Evolutionary conservation across 768 basidiomycete species (phyloP), one percentile per base, ranked within the genome.

Genomic region (Clathrus columnatus): DNA sequence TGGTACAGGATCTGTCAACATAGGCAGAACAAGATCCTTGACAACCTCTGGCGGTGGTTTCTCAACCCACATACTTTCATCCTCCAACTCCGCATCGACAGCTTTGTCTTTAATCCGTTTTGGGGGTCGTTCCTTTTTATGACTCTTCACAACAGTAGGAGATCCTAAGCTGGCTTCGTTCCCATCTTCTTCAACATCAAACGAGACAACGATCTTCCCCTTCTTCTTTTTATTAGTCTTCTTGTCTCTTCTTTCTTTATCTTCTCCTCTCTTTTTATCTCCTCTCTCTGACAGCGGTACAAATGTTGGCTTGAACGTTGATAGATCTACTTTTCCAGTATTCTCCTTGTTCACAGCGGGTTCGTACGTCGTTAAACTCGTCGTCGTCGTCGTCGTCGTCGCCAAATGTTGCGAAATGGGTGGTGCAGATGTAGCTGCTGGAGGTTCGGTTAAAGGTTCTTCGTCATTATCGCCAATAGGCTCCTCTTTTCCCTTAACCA

Each of bases 231-330:
- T 77, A 58, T 70, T 71, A n/a, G n/a, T n/a, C n/a, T n/a, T n/a
- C 51, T 71, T 71, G 29, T 65, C 63, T 50, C 76, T 77, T 1
- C 76, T 74, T 52, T 68, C 32, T 60, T 59, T 46, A 62, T 30
- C 43, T 21, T 42, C 52, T 51, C 67, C 67, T 17, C 64, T 68
- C 68, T 11, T 70, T 57, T n/a, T 60, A 24, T 23, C 60, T 32
- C 58, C 65, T 46, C 46, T 75, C 69, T n/a, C 82, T 78, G 5
- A 55, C 20, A 26, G 46, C 48, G 84, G 82, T 7, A 90, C 81
- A 65, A 97, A 98, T 0, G 84, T 88, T 1, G 94, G 94, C 63
- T 85, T 89, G 76, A 95, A 97, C 0, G 84, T 82, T n/a, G 75
- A 69, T 24, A 83, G 60, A 64, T 92, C 85, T 7, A 78, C 63